Evolutionary conservation across 106 monocot species (phyloP).

Genomic region (Posidonia australis): DNA sequence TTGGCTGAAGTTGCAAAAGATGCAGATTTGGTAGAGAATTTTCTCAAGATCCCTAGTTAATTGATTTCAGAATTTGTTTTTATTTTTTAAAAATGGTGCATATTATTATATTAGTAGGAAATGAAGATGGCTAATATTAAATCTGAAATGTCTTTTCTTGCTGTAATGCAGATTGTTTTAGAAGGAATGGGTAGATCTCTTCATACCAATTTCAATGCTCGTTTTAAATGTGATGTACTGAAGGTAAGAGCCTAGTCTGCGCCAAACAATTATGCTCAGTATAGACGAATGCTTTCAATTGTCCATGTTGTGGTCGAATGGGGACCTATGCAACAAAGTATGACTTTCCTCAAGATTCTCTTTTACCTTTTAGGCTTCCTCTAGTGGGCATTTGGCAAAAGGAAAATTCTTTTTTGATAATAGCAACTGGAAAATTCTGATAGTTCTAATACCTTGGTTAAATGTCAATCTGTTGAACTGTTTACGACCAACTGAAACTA

Average conservation of each 20-base stretch:
- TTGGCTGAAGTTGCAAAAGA: slow-evolving; percentile 86
- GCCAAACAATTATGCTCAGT: too few relatives aligned
- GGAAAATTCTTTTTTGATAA: too few relatives aligned
- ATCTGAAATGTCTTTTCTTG: not conserved
- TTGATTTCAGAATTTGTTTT: too few relatives aligned
- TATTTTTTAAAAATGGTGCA: not conserved
- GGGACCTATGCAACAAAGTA: too few relatives aligned
- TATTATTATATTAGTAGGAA: not conserved
- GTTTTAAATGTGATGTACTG: slow-evolving; percentile 79
- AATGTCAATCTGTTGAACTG: not conserved
- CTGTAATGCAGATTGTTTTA: slow-evolving; percentile 47
- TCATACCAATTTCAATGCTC: slow-evolving; percentile 91
- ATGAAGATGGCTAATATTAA: not conserved
- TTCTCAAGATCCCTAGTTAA: too few relatives aligned
- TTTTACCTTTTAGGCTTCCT: too few relatives aligned
- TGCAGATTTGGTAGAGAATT: slow-evolving; percentile 66
- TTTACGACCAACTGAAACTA: not conserved
- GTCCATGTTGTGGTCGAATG: too few relatives aligned
- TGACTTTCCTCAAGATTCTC: too few relatives aligned
- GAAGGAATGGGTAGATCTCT: slow-evolving; percentile 98
- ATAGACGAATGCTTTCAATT: too few relatives aligned
- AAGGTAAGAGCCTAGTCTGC: slow-evolving; percentile 40
- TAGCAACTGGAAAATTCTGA: too few relatives aligned
- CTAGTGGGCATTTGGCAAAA: too few relatives aligned
- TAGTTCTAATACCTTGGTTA: too few relatives aligned